phyloP scores from a whole-genome alignment of 768 basidiomycete species.

The Botryobasidium botryosum region DNA sequence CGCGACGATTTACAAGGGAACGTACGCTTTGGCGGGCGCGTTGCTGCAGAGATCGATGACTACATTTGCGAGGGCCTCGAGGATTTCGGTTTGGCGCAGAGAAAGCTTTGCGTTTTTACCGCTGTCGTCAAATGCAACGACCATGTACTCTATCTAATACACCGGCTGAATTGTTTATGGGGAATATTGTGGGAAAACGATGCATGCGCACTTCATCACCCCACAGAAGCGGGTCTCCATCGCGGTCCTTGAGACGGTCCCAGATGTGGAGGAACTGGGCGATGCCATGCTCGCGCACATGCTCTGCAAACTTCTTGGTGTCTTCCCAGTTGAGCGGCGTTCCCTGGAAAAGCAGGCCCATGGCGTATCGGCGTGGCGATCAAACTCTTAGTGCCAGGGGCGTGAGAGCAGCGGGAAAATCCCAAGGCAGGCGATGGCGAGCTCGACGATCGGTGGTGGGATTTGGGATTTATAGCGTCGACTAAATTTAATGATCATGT shows the following conservation, averaged over 20 bases:
- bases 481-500: no score
- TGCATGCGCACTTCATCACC: conserved; percentile 71
- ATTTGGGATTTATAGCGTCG: no score
- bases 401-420: no score
- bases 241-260: conserved; percentile 79
- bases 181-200: background rate
- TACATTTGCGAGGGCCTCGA: conserved; percentile 54
- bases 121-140: conserved; percentile 66
- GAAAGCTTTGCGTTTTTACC: conserved; percentile 73
- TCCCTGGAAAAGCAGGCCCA: conserved; percentile 88
- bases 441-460: no score
- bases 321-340: conserved; percentile 88
- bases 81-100: conserved; percentile 88
- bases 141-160: conserved; percentile 86
- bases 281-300: conserved; percentile 84
- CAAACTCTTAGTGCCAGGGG: no score
- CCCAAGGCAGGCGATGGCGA: no score
- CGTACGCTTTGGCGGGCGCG: conserved; percentile 24
- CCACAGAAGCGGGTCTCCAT: conserved; percentile 88
- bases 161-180: background rate
- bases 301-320: conserved; percentile 70
- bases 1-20: background rate
- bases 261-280: conserved; percentile 89
- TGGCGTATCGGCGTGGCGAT: conserved; percentile 26
- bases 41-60: conserved; percentile 50